Evolutionary conservation across 345 rosid genomes (phyloP).

Genomic region (Psidium guajava): DNA sequence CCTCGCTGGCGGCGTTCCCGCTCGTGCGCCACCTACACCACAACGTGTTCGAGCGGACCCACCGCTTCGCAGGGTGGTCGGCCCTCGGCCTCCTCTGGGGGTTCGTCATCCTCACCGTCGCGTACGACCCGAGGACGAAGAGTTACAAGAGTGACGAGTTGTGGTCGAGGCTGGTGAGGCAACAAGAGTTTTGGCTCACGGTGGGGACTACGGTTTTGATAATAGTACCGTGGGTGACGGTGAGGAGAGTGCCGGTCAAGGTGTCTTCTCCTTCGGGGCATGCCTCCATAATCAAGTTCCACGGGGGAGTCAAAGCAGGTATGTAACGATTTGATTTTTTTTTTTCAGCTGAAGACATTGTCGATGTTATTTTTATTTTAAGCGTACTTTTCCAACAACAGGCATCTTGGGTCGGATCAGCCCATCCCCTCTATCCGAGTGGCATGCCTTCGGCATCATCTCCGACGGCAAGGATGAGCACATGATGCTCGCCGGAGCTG

Average conservation of each 20-base stretch:
- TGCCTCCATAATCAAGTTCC: constrained; percentile 57
- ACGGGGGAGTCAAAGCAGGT: constrained; percentile 45
- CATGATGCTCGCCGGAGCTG: too few relatives aligned
- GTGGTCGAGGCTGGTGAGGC: constrained; percentile 30
- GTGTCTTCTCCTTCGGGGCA: constrained; percentile 55
- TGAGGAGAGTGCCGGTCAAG: constrained; percentile 47
- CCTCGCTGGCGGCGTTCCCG: constrained; percentile 65
- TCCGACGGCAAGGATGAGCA: too few relatives aligned
- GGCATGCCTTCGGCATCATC: too few relatives aligned
- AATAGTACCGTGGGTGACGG: constrained; percentile 61
- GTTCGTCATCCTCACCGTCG: constrained; percentile 40
- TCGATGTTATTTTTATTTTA: too few relatives aligned
- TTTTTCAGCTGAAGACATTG: too few relatives aligned
- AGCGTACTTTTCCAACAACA: too few relatives aligned
- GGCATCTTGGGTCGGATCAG: too few relatives aligned
- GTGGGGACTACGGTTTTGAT: constrained; percentile 35
- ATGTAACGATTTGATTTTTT: background rate
- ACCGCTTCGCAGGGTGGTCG: constrained; percentile 67
- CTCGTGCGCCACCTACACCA: constrained; percentile 80
- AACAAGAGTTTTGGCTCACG: constrained; percentile 77
- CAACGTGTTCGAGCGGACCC: constrained; percentile 62
- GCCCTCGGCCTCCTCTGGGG: constrained; percentile 61
- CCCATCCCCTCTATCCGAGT: too few relatives aligned
- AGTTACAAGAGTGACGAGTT: constrained; percentile 28
- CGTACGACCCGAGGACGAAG: constrained; percentile 48